Base-by-base conservation (phyloP, 2,329 filamentous ascomycete species). In the Aureobasidium vineae region DNA sequence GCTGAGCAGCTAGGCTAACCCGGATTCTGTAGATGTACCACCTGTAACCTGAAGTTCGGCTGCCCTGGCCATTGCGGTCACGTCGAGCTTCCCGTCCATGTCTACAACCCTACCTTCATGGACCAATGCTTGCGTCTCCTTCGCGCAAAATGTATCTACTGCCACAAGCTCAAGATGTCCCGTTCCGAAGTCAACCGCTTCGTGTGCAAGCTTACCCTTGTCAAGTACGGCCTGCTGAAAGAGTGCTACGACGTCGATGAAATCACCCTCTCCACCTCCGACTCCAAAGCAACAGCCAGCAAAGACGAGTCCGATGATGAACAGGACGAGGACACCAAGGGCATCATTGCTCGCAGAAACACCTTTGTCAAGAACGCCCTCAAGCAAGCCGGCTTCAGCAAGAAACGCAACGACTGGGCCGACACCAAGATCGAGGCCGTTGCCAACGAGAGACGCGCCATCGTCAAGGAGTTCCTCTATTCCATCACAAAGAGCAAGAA, bases 31-130 rank as follows among this genome's bases (percentile, higher is more conserved):
- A 96, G 92, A 75, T 99, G 95, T 80, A 85, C 92, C 72, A 99
- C 95, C 77, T 99, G 95, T 80, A 91, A 94, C 71, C 84, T 96
- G 71, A 90, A 88, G 74, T 88, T 88, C 69, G 85, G 88, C 72
- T 99, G 96, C 76, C 92, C 94, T 7, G 96, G 96, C 66, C 96
- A 99, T 80, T 86, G 90, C 68, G 96, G 95, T 63, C 95, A 99
- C 75, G 96, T 99, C 76, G 92, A 97, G 73, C 87, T 99, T 15
- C 93, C 95, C 16, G 89, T 93, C 15, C 91, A 91, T 54, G 91
- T 97, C 63, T 99, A 98, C 77, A 94, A 99, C 77, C 91, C 94
- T n/a, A 90, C 92, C 1, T 98, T 97, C 75, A 90, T 99, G 83
- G 93, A 97, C 75, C 93, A 97, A 77, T 85, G 93, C 63, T 86